Conservation (phyloP, 2,329 filamentous ascomycete species). For the Phialemonium atrogriseum region DNA sequence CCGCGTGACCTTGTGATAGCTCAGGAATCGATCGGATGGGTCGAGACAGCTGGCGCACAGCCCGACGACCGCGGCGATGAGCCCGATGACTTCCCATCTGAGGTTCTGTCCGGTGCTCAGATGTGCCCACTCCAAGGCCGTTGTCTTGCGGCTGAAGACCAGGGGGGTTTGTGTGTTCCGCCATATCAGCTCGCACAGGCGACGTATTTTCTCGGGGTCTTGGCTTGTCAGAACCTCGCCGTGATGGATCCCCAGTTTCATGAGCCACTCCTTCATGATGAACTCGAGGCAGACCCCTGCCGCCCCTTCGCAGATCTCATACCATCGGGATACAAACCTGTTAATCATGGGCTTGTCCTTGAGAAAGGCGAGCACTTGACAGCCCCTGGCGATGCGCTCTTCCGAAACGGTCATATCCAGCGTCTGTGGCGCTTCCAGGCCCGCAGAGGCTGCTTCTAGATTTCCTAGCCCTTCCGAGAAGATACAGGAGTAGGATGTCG, state of each 20-base stretch:
- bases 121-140: conserved; percentile 18
- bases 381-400: conserved; percentile 21
- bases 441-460: conserved; percentile 15
- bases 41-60: conserved; percentile 17
- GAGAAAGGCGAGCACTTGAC: conserved; percentile 21
- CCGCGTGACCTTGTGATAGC: conserved; percentile 17
- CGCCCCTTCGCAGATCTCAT: conserved; percentile 19
- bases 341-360: conserved; percentile 20
- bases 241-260: conserved; percentile 18
- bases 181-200: conserved; percentile 23
- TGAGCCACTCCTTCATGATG: conserved; percentile 24
- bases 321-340: conserved; percentile 18
- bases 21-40: conserved; percentile 17
- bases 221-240: conserved; percentile 19
- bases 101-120: conserved; percentile 20
- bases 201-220: conserved; percentile 22
- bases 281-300: conserved; percentile 16
- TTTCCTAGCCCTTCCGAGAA: conserved; percentile 21
- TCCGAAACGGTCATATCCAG: conserved; percentile 18
- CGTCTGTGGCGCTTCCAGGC: conserved; percentile 15
- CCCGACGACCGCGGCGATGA: conserved; percentile 21
- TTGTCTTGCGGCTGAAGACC: conserved; percentile 17
- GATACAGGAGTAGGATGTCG: conserved; percentile 21
- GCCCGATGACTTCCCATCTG: conserved; percentile 25
- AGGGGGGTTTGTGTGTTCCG: conserved; percentile 22